Conservation (phyloP, 331 rosid genomes). For the Spiraea crenata region DNA sequence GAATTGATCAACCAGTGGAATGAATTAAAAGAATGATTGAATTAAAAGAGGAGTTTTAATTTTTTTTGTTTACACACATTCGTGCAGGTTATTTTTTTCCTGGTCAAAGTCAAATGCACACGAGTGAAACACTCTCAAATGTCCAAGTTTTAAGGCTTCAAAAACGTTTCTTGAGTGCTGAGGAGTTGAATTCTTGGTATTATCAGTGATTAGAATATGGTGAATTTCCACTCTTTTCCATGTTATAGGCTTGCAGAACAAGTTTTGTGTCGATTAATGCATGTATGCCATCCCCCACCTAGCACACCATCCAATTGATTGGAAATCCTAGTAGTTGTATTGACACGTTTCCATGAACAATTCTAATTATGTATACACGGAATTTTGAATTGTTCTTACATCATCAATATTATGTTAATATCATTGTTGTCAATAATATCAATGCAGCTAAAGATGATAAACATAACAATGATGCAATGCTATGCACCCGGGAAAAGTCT, state of each 20-base stretch:
- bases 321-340: background rate
- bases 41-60: constrained; percentile 36
- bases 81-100: constrained; percentile 27
- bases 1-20: constrained; percentile 29
- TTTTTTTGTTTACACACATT: constrained; percentile 43
- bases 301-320: background rate
- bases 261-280: constrained; percentile 17
- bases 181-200: constrained; percentile 58
- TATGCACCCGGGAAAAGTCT: background rate
- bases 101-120: constrained; percentile 83
- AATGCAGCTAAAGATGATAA: too few relatives aligned
- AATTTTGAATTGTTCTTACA: too few relatives aligned
- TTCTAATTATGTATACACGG: too few relatives aligned
- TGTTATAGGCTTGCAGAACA: constrained; percentile 41
- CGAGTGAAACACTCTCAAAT: constrained; percentile 61
- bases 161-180: constrained; percentile 57
- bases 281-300: background rate
- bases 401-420: too few relatives aligned
- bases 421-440: too few relatives aligned
- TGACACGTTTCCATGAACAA: background rate
- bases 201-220: constrained; percentile 48
- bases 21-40: constrained; percentile 22
- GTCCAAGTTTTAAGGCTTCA: constrained; percentile 71
- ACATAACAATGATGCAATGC: background rate
- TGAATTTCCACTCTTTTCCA: constrained; percentile 34